Base-by-base conservation (phyloP, 768 basidiomycete species). In the Tricholoma furcatifolium region DNA sequence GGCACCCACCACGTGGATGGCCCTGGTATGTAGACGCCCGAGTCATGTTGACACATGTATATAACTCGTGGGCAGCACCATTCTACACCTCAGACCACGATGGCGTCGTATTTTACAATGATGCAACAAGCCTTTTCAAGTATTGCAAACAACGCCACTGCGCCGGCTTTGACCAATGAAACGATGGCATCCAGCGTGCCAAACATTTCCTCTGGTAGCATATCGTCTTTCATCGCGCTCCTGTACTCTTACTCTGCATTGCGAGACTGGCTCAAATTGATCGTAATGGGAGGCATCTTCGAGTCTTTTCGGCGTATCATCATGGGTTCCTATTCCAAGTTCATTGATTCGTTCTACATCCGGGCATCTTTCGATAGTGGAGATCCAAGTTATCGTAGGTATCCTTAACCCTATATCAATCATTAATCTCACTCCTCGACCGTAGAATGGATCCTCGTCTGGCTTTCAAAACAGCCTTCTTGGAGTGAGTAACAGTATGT, bases 361-460 rank as follows among this genome's bases (percentile, higher is more conserved):
- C 78, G 76, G 0, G 81, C 77, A 2, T 66, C 68, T 30, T 82
- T 85, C 48, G 76, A 80, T 1, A 71, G 76, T 2, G 60, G 68
- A 0, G 82, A 65, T 51, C 41, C 57, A 15, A 67, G 65, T 54
- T 66, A 67, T 27, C 44, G 67, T 65, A 53, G 14, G 50, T 20
- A 46, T 35, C 32, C 9, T 14, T 49, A 12, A 17, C 51, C 43
- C 12, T 51, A 31, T 12, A 14, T 24, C 42, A 7, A 23, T 14
- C 18, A 14, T 40, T 6, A 14, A 15, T 6, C 11, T 27, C 11
- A 21, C 8, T 30, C 10, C 20, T 30, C n/a, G 30, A 14, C n/a
- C 27, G 18, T 47, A 83, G 81, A 71, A 2, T 86, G 83, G 84
- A 72, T 85, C 46, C 70, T 83, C 66, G 67, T 72, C 39, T 85